These are phyloP conservation scores for Thraustochytrium striatum DNA, from an alignment of 352 stramenopile species.

Conservation along the genomic window DNA sequence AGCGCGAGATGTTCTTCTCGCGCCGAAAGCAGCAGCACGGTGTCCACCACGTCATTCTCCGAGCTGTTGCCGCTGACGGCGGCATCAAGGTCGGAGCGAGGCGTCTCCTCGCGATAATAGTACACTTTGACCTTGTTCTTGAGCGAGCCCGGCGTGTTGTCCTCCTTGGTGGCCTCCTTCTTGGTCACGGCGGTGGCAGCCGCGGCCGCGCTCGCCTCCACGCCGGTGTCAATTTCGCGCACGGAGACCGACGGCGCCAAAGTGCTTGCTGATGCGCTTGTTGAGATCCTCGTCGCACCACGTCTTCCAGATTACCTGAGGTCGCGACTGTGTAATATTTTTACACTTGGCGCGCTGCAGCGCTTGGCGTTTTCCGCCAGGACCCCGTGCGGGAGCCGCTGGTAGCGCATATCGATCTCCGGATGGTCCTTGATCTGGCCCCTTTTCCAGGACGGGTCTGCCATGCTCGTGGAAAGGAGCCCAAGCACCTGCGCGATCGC, in stretches of 20 bases:
- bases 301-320: constrained; percentile 23
- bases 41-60: constrained; percentile 35
- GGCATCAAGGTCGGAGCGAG: constrained; percentile 2
- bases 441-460: constrained; percentile 31
- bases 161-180: neutral
- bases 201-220: neutral
- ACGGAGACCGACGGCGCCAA: constrained; percentile 19
- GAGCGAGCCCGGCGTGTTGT: neutral
- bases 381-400: constrained; percentile 38
- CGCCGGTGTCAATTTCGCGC: constrained; percentile 40
- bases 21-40: constrained; percentile 26
- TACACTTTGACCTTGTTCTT: constrained; percentile 37
- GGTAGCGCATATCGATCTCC: constrained; percentile 43
- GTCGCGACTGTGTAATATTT: constrained; percentile 6
- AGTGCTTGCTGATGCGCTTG: constrained; percentile 50
- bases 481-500: constrained; percentile 44
- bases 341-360: constrained; percentile 25
- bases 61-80: neutral
- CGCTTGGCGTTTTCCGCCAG: constrained; percentile 30
- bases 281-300: constrained; percentile 48
- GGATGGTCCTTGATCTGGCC: constrained; percentile 9
- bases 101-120: constrained; percentile 43
- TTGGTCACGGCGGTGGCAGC: too few relatives aligned
- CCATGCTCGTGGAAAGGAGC: constrained; percentile 46
- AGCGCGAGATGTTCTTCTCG: constrained; percentile 37